Conservation (phyloP, 495 filamentous ascomycete species). For the Xylaria curta region DNA sequence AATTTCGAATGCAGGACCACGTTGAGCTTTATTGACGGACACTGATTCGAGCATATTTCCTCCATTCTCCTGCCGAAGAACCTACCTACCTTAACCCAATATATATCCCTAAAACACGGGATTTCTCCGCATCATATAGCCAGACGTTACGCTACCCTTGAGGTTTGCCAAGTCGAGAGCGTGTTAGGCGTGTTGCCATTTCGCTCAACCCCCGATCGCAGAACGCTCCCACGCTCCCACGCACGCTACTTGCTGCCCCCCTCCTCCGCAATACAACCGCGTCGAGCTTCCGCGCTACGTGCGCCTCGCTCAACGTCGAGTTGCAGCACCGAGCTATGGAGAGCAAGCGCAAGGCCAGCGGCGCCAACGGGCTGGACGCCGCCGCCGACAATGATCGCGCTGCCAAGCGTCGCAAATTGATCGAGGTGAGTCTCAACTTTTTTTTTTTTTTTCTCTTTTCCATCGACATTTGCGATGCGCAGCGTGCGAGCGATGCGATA, state of each 20-base stretch:
- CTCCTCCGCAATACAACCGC: conserved; percentile 24
- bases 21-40: conserved; percentile 26
- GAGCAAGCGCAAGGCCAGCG: conserved; percentile 69
- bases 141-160: background rate
- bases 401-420: conserved; percentile 56
- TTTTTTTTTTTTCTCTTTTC: conserved; percentile 17
- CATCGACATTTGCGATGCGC: conserved; percentile 16
- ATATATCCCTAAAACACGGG: background rate
- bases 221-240: conserved; percentile 10
- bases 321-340: conserved; percentile 56
- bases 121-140: conserved; percentile 2
- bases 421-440: conserved; percentile 37
- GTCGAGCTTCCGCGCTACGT: conserved; percentile 29
- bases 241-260: conserved; percentile 9
- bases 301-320: conserved; percentile 27
- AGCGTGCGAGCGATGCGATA: background rate
- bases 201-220: conserved; percentile 12
- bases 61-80: background rate
- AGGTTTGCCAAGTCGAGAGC: conserved; percentile 16
- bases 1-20: conserved; percentile 24
- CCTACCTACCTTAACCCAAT: background rate
- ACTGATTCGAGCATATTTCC: conserved; percentile 12
- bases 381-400: conserved; percentile 58
- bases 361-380: conserved; percentile 43
- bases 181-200: background rate